A percentile compares a stretch with the other conserved stretches of the same genome.
Conservation (phyloP, 192 early-diverging fungal species). For the Gamsiella multidivaricata region DNA sequence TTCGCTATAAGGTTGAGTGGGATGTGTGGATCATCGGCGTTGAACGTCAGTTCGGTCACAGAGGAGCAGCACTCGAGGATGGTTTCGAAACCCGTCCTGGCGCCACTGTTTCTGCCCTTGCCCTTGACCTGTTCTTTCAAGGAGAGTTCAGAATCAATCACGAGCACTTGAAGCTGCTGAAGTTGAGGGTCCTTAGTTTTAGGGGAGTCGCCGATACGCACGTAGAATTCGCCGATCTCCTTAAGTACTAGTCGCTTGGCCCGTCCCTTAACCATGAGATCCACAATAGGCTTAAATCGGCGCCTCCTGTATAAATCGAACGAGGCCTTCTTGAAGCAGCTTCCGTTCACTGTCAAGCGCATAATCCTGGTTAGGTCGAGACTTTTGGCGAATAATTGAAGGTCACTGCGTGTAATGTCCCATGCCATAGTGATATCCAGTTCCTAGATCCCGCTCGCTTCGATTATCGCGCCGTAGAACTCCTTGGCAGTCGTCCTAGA, state of each 20-base stretch:
- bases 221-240: background rate
- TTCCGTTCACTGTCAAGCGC: background rate
- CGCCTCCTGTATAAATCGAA: background rate
- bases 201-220: background rate
- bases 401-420: background rate
- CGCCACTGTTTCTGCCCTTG: too few species aligned
- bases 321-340: background rate
- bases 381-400: background rate
- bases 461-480: background rate
- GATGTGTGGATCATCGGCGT: too few species aligned
- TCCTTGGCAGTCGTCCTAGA: background rate
- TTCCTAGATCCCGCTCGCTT: background rate
- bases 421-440: background rate
- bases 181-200: background rate
- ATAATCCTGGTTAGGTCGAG: background rate
- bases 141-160: too few species aligned
- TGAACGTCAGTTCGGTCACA: too few species aligned
- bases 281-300: conserved; percentile 6
- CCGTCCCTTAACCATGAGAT: conserved; percentile 5
- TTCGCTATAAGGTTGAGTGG: too few species aligned
- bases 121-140: too few species aligned
- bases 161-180: background rate
- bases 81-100: background rate
- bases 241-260: background rate
- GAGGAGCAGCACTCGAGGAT: background rate